Evolutionary conservation across 441 rosid genomes (phyloP).

Genomic region (Populus hybrid): DNA sequence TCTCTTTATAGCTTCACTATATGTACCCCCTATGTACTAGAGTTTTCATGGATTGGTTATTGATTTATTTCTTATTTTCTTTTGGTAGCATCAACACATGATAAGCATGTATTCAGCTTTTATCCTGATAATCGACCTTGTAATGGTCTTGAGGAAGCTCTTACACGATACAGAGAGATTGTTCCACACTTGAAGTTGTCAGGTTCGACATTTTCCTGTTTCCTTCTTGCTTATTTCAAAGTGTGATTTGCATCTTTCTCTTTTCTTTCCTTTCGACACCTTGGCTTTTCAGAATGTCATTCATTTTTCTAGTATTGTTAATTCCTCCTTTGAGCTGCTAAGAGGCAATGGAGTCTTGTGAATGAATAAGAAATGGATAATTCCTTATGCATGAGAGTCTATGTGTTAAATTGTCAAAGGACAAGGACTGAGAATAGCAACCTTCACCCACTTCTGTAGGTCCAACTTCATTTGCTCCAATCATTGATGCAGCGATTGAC

Average conservation of each 20-base stretch:
- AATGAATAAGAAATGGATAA: neutral
- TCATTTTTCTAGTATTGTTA: neutral
- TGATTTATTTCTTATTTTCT: constrained; percentile 19
- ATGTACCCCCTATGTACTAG: neutral
- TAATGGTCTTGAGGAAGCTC: constrained; percentile 72
- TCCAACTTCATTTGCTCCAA: constrained; percentile 92
- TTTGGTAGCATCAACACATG: constrained; percentile 68
- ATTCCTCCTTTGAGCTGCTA: neutral
- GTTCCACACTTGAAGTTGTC: constrained; percentile 70
- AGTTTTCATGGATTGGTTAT: constrained; percentile 13
- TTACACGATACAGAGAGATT: constrained; percentile 69
- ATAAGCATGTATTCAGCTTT: constrained; percentile 73
- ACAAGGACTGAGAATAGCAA: neutral
- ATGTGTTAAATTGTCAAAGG: neutral
- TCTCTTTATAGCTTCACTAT: constrained; percentile 12
- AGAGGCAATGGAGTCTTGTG: neutral
- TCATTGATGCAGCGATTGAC: constrained; percentile 80
- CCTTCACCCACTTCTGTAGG: constrained; percentile 38
- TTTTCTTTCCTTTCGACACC: neutral
- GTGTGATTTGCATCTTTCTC: neutral
- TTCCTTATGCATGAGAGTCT: neutral
- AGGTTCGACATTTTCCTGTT: constrained; percentile 40
- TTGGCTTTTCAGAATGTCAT: neutral
- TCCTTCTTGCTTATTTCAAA: neutral
- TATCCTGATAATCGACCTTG: constrained; percentile 63